Evolutionary conservation across 1,284 basidiomycete genomes (phyloP).

Genomic region (Mycena citricolor): DNA sequence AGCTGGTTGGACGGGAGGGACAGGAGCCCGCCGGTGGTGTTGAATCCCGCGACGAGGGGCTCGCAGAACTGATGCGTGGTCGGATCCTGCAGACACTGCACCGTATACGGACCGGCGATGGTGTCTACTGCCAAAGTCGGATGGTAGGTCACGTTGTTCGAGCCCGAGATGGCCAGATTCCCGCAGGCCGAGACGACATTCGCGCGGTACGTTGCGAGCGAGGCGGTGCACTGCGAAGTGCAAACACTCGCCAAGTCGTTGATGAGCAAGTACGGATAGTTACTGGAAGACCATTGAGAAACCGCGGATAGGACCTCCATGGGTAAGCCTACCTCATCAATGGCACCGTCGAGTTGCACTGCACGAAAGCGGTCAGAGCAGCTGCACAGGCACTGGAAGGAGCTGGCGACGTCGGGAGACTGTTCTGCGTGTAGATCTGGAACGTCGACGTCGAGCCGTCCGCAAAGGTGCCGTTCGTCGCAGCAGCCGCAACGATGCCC

Average conservation of each 20-base stretch:
- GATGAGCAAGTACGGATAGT: constrained; percentile 1
- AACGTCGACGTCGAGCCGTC: constrained; percentile 4
- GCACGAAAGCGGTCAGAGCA: constrained; percentile 5
- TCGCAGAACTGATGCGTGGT: constrained; percentile 9
- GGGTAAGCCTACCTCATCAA: constrained; percentile 1
- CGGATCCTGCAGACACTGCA: constrained; percentile 8
- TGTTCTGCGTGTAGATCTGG: constrained; percentile 5
- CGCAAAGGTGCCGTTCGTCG: neutral
- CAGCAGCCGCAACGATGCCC: neutral
- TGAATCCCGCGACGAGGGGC: neutral
- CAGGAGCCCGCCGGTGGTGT: constrained; percentile 7
- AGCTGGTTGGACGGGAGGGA: constrained; percentile 7
- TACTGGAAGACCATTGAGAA: neutral
- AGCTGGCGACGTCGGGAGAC: constrained; percentile 3
- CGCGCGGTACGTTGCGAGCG: constrained; percentile 5
- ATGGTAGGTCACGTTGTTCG: constrained; percentile 8
- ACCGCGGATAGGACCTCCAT: too few species aligned
- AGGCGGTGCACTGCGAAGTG: constrained; percentile 5
- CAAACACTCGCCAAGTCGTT: constrained; percentile 1
- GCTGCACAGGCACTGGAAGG: constrained; percentile 9
- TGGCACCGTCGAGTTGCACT: constrained; percentile 10
- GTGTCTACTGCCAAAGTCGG: constrained; percentile 12
- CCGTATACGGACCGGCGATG: constrained; percentile 6
- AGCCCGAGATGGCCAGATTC: neutral
- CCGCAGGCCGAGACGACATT: constrained; percentile 4